These are phyloP conservation scores for Colletotrichum acutatum DNA, from an alignment of 2,329 filamentous ascomycete species.

Conservation along the genomic window DNA sequence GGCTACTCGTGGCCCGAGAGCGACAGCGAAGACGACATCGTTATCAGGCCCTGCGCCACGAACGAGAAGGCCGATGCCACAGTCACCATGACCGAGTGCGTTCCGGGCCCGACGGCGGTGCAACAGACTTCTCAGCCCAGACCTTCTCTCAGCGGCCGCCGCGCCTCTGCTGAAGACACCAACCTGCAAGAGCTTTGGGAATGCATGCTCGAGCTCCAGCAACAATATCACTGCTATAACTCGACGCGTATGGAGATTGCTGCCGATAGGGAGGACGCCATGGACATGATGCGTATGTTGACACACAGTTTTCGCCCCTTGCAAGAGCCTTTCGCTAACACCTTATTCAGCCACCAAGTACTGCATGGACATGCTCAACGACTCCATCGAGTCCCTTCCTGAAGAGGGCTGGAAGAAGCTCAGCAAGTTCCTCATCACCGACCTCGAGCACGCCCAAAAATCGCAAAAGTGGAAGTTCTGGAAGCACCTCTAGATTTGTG, in stretches of 20 bases:
- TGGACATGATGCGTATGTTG: slow-evolving; percentile 36
- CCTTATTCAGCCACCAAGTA: slow-evolving; percentile 36
- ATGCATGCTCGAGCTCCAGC: slow-evolving; percentile 37
- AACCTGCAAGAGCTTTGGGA: slow-evolving; percentile 35
- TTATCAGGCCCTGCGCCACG: slow-evolving; percentile 28
- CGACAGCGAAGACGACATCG: slow-evolving; percentile 35
- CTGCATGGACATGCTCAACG: slow-evolving; percentile 40
- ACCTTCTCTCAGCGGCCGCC: slow-evolving; percentile 25
- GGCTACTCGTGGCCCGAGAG: slow-evolving; percentile 33
- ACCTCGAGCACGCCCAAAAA: slow-evolving; percentile 18
- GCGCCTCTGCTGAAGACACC: slow-evolving; percentile 25
- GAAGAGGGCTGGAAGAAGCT: slow-evolving; percentile 39
- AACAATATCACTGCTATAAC: slow-evolving; percentile 37
- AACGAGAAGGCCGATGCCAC: slow-evolving; percentile 29
- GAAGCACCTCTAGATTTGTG: slow-evolving; percentile 26
- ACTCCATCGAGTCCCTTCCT: slow-evolving; percentile 39
- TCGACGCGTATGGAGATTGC: slow-evolving; percentile 38
- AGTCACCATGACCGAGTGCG: slow-evolving; percentile 34
- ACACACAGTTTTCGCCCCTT: background rate
- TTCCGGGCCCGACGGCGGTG: background rate
- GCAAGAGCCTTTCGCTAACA: background rate
- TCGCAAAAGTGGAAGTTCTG: slow-evolving; percentile 38
- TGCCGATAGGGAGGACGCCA: slow-evolving; percentile 32
- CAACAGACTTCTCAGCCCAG: slow-evolving; percentile 2
- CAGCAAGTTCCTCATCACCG: slow-evolving; percentile 35